Percentiles rank a stretch among this genome's conserved stretches.
Conservation (phyloP, 1,284 basidiomycete genomes). For the Xerocomus amazonicus region DNA sequence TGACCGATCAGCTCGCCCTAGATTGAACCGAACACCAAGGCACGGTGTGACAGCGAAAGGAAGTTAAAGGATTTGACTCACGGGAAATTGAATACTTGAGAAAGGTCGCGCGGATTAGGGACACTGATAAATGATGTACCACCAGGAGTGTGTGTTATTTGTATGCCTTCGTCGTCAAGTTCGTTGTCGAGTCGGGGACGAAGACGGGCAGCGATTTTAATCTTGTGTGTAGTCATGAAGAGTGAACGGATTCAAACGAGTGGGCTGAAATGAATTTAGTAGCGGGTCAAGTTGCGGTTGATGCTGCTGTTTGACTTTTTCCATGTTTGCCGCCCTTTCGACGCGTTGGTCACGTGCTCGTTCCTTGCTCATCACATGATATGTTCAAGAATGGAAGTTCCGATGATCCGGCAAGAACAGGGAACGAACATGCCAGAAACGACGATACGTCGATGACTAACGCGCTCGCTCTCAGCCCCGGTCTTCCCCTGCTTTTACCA, state of each 20-base stretch:
- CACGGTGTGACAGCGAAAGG: background rate
- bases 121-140: constrained; percentile 51
- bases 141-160: constrained; percentile 44
- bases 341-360: constrained; percentile 14
- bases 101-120: constrained; percentile 59
- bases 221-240: constrained; percentile 31
- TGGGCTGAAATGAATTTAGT: background rate
- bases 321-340: constrained; percentile 20
- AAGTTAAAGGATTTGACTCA: constrained; percentile 34
- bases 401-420: constrained; percentile 10
- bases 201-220: constrained; percentile 61
- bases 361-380: background rate
- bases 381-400: constrained; percentile 6
- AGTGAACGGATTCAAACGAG: background rate
- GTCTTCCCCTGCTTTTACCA: constrained; percentile 1
- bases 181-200: constrained; percentile 60
- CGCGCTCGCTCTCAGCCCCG: background rate
- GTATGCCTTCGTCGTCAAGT: constrained; percentile 57
- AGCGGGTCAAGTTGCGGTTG: background rate
- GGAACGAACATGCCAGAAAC: constrained; percentile 3
- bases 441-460: constrained; percentile 3
- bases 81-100: constrained; percentile 71
- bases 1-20: background rate
- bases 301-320: background rate
- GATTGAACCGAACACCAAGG: background rate